Percentiles rank a stretch among this genome's conserved stretches.
Conservation (phyloP, 169 alveolate species). For the Theileria sp. region DNA sequence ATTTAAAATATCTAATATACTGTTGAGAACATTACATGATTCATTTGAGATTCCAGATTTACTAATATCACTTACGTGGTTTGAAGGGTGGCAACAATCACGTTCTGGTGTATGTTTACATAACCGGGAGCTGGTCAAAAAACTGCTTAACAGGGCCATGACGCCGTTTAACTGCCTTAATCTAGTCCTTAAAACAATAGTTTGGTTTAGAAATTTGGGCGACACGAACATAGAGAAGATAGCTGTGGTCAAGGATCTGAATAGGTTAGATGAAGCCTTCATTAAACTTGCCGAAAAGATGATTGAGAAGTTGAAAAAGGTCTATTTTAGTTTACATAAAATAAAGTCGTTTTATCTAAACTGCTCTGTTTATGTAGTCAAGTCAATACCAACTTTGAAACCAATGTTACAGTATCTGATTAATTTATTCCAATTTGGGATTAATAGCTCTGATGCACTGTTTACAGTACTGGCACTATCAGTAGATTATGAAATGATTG, state of each 20-base stretch:
- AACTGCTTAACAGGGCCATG: neutral
- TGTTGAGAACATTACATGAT: neutral
- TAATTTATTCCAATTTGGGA: neutral
- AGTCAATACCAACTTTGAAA: conserved; percentile 6
- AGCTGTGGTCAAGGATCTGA: neutral
- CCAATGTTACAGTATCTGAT: conserved; percentile 4
- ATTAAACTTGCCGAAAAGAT: neutral
- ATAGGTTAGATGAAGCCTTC: neutral
- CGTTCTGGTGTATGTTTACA: neutral
- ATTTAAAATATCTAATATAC: neutral
- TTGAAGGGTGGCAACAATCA: neutral
- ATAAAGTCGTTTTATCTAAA: neutral
- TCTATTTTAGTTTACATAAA: neutral
- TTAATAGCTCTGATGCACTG: neutral
- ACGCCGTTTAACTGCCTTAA: neutral
- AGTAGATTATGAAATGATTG: neutral
- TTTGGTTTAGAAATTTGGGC: neutral
- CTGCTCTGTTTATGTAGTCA: neutral
- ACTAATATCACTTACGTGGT: neutral
- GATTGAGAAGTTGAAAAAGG: conserved; percentile 5
- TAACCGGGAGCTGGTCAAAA: neutral
- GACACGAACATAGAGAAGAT: neutral
- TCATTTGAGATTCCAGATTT: neutral
- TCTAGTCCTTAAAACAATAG: neutral
- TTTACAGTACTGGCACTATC: conserved; percentile 13